A percentile compares a stretch with the other conserved stretches of the same genome.
Conservation (phyloP, 495 filamentous ascomycete genomes). For the Penicillium tannophilum region DNA sequence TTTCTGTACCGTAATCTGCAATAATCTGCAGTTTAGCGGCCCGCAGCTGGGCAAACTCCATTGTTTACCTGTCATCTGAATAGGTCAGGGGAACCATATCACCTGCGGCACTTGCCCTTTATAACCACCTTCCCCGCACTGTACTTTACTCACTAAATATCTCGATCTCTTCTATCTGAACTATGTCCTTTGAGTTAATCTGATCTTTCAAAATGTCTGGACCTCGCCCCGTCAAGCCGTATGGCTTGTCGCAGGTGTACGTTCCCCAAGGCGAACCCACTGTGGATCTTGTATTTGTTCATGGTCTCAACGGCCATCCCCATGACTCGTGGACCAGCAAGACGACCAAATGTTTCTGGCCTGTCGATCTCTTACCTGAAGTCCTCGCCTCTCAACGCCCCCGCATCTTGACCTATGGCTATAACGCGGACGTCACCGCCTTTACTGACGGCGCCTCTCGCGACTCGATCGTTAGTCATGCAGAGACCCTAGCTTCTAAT, state of each 20-base stretch:
- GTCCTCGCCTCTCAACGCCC: conserved; percentile 62
- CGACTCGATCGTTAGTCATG: conserved; percentile 82
- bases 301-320: conserved; percentile 81
- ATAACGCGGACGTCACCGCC: conserved; percentile 75
- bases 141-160: neutral
- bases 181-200: conserved; percentile 13
- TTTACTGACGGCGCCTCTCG: conserved; percentile 63
- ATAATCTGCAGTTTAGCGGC: neutral
- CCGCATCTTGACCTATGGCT: conserved; percentile 80
- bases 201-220: conserved; percentile 25
- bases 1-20: neutral
- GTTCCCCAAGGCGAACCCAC: conserved; percentile 45
- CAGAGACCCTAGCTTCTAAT: conserved; percentile 71
- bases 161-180: neutral
- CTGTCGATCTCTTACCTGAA: conserved; percentile 68
- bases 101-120: conserved; percentile 14
- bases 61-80: conserved; percentile 22
- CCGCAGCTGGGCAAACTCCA: neutral
- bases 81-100: conserved; percentile 23
- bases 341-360: conserved; percentile 71
- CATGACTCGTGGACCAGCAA: conserved; percentile 73
- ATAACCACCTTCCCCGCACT: conserved; percentile 5
- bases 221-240: conserved; percentile 55
- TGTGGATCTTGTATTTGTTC: conserved; percentile 70
- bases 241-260: conserved; percentile 71